Evolutionary conservation across 169 alveolate genomes (phyloP), one percentile per base, ranked within the genome.

Genomic region (Theileria luwenshuni): DNA sequence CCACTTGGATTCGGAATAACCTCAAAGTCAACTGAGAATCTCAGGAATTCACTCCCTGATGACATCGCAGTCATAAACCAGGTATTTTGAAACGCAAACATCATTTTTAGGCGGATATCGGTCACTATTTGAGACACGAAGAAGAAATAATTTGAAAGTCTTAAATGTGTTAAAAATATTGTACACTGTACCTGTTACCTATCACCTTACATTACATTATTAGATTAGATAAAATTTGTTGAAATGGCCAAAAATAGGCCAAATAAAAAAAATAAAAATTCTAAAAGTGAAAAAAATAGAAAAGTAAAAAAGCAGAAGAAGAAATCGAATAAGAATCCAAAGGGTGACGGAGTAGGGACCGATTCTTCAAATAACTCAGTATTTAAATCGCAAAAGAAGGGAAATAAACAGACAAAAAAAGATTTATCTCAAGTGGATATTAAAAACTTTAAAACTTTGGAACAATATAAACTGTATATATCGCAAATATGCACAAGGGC

Each of bases 1-100:
- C 89, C 89, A 32, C 80, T 81, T 21, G 89, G 89, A 2, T 81
- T 81, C 47, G 89, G 89, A 38, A 77, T 81, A 47, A 74, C 84
- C 28, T 73, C 84, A n/a, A 81, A 81, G 68, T 73, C 84, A 6
- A 67, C 89, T 3, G 89, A 81, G 59, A 51, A 59, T 7, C 74
- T 81, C 10, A 51, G 72, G 30, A 81, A 61, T 28, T 21, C 89
- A 52, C 79, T 73, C 2, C 89, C 89, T 21, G 89, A 81, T 32
- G 89, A 81, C 48, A 71, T 81, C 41, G 89, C 89, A 41, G 84
- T 81, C 41, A 63, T 81, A 35, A 83, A 81, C 74, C 89, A 81
- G 74, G 86, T 79, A 51, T 2, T 62, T 5, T 15, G 25, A 2
- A 25, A 0, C 0, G 27, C 6, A 5, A 32, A 61, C 21, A 51